A percentile compares a stretch with the other conserved stretches of the same genome.
Evolutionary conservation across 163 green algal species (phyloP).

Genomic region (Scenedesmus sp.): DNA sequence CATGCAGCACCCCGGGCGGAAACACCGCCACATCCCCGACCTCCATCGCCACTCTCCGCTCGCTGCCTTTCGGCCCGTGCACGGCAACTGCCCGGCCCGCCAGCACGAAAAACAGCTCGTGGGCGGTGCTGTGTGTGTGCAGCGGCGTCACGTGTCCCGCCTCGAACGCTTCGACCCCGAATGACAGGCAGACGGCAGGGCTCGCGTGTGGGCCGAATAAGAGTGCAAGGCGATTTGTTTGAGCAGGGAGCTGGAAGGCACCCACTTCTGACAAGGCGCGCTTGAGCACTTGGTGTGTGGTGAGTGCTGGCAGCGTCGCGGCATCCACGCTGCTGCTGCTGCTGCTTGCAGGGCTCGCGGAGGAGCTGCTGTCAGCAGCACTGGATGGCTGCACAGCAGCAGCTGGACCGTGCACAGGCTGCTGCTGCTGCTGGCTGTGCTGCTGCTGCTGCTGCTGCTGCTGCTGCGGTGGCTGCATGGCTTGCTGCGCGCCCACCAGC

Average conservation of each 20-base stretch:
- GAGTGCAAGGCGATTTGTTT: conserved; percentile 75
- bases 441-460: conserved; percentile 40
- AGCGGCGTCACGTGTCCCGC: conserved; percentile 64
- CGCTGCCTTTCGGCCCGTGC: neutral
- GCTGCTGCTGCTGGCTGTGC: conserved; percentile 19
- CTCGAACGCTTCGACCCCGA: conserved; percentile 78
- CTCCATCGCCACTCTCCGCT: conserved; percentile 49
- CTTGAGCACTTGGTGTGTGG: conserved; percentile 22
- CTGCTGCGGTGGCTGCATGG: neutral
- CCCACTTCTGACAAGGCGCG: conserved; percentile 60
- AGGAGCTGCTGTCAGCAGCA: neutral
- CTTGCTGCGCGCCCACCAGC: neutral
- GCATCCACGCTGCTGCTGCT: neutral
- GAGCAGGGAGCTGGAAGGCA: conserved; percentile 62
- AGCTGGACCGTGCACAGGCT: too few relatives aligned
- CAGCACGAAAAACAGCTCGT: conserved; percentile 82
- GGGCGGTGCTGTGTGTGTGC: conserved; percentile 67
- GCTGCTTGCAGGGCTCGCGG: neutral
- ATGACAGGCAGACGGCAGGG: conserved; percentile 63
- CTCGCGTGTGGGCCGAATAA: conserved; percentile 69
- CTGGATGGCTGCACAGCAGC: neutral
- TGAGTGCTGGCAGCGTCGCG: conserved; percentile 40
- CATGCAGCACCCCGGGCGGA: conserved; percentile 68
- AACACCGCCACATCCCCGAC: conserved; percentile 74
- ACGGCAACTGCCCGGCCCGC: conserved; percentile 53